Evolutionary conservation across 176 grass and related monocot genomes (phyloP), one percentile per base, ranked within the genome.

Genomic region (Themeda triandra): DNA sequence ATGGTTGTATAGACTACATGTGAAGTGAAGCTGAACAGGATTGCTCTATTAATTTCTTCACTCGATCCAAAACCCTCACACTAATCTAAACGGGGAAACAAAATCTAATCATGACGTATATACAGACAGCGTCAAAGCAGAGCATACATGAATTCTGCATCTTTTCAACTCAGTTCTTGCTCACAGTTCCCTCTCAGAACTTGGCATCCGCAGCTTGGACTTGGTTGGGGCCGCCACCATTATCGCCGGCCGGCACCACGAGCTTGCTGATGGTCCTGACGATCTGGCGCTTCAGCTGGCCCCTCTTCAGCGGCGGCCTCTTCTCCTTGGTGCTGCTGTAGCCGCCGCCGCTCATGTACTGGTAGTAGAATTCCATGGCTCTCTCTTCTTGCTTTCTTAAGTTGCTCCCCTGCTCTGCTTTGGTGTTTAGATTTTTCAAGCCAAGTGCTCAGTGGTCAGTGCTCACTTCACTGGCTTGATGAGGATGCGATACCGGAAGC

Each of bases 251-350:
- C 17, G 17, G 48, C 48, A 2, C 48, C 48, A 51, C 54, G 23
- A 86, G 66, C 29, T 28, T 37, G 78, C 85, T 33, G 25, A 82
- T 54, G 19, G 71, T 76, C 71, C 69, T 82, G 13, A 18, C 78
- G 66, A 87, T 87, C 35, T 69, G 85, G 70, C 33, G 11, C 78
- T 87, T 87, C 9, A 87, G 62, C 72, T 70, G 73, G 12, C 86
- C 86, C 54, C 80, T 83, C 80, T 88, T 88, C 40, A 83, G 66
- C 6, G 86, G 80, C 23, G 80, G 86, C 86, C 71, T 87, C 79
- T 87, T 87, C 79, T 87, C 86, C 71, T 88, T 14, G 48, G 5
- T 63, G 51, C 53, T 66, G 60, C 66, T 27, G 66, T 44, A 32
- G 80, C 14, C 54, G 73, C 41, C 2, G 29, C 53, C 48, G 70